These are phyloP conservation scores for Trametes villosa DNA, from an alignment of 768 basidiomycete species.

Conservation along the genomic window DNA sequence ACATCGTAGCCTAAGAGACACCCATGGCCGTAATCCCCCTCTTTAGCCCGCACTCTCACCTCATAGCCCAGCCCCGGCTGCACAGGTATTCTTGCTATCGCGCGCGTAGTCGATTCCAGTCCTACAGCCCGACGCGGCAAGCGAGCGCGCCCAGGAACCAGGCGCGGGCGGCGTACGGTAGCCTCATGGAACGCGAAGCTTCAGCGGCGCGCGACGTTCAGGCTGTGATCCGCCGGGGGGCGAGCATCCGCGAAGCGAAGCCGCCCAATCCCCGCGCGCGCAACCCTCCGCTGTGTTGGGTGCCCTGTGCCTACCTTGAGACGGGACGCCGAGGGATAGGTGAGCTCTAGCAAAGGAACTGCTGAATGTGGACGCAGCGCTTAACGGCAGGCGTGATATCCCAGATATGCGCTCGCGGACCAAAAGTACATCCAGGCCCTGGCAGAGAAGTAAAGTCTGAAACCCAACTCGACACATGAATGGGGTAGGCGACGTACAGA, in stretches of 20 bases:
- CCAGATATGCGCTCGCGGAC: no score
- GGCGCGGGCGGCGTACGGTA: conserved; percentile 5
- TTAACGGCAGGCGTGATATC: not conserved
- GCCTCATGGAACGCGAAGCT: conserved; percentile 20
- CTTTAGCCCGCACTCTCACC: not conserved
- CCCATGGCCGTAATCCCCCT: no score
- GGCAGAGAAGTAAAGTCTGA: no score
- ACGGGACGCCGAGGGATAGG: not conserved
- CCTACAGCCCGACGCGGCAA: not conserved
- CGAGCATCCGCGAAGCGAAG: conserved; percentile 4
- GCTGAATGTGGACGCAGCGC: not conserved
- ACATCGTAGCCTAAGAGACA: no score
- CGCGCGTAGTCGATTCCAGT: not conserved
- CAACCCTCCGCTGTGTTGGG: not conserved
- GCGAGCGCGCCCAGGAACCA: not conserved
- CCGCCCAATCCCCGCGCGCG: not conserved
- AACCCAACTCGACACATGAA: no score
- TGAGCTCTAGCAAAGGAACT: not conserved
- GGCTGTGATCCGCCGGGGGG: conserved; percentile 12
- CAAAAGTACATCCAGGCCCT: no score
- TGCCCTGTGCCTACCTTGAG: not conserved
- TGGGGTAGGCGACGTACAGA: no score
- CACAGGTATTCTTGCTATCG: not conserved
- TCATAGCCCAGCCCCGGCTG: not conserved
- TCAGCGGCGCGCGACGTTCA: not conserved